A percentile compares a stretch with the other conserved stretches of the same genome.
Evolutionary conservation across 257 asterid species (phyloP).

Genomic region (Rauvolfia tetraphylla): DNA sequence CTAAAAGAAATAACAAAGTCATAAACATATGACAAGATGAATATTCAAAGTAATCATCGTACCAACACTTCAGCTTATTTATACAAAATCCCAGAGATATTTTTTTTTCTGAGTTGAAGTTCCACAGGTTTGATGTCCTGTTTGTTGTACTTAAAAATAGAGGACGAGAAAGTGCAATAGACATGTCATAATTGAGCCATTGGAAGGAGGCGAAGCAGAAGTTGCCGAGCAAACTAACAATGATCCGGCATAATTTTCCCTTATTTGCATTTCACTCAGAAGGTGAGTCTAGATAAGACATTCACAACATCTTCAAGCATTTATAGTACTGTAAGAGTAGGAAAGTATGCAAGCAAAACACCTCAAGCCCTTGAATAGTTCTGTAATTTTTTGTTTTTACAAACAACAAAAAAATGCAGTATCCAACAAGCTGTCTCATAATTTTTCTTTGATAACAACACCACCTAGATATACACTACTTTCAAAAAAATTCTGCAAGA

Average conservation of each 20-base stretch:
- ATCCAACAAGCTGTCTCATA: not conserved
- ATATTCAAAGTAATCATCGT: not conserved
- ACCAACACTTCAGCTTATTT: not conserved
- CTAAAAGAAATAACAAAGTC: not conserved
- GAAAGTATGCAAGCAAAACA: not conserved
- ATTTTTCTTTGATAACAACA: not conserved
- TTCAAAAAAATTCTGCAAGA: not conserved
- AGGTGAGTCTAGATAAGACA: not conserved
- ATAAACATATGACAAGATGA: not conserved
- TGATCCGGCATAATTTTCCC: not conserved
- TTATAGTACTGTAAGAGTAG: not conserved
- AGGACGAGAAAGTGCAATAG: not conserved
- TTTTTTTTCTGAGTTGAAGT: too few species aligned
- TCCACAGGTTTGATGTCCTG: not conserved
- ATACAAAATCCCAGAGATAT: not conserved
- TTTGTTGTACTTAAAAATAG: not conserved
- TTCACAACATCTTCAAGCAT: not conserved
- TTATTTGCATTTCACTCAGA: not conserved
- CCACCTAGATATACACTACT: not conserved
- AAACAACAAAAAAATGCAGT: not conserved
- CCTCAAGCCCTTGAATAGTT: not conserved
- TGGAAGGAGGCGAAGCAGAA: not conserved
- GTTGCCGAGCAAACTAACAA: not conserved
- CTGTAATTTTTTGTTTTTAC: not conserved
- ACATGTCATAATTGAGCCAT: not conserved